A percentile compares a stretch with the other conserved stretches of the same genome.
phyloP scores from a whole-genome alignment of 805 yeast species.

The Zygosaccharomyces bisporus region DNA sequence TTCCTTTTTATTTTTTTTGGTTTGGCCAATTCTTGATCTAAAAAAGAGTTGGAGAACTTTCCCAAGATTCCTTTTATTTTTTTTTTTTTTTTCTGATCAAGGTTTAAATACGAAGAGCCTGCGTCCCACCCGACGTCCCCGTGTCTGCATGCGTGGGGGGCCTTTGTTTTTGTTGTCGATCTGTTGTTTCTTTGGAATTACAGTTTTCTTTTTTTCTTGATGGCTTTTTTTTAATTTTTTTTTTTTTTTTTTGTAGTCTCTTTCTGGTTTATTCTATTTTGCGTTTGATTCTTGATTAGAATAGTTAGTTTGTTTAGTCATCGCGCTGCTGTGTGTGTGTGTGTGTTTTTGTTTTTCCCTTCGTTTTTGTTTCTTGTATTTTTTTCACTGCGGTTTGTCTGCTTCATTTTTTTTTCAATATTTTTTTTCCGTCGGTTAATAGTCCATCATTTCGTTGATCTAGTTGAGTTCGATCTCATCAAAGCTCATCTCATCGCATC shows the following conservation, averaged over 20 bases:
- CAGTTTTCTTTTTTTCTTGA: background rate
- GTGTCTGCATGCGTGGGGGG: background rate
- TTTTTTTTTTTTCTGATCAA: background rate
- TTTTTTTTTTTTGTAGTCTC: background rate
- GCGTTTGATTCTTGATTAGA: background rate
- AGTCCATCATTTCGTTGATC: background rate
- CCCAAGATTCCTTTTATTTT: background rate
- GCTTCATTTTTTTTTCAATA: background rate
- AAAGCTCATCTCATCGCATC: constrained; percentile 8
- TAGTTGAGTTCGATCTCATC: background rate
- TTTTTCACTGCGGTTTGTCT: background rate
- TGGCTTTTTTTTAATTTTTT: background rate
- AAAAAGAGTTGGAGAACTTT: constrained; percentile 3
- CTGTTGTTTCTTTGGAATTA: background rate
- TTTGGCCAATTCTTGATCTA: constrained; percentile 4
- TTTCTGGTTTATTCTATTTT: background rate
- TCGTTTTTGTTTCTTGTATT: background rate
- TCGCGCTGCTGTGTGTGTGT: too few relatives aligned
- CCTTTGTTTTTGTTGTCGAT: background rate
- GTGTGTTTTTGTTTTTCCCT: background rate
- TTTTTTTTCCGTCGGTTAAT: background rate
- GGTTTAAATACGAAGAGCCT: background rate
- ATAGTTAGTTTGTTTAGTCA: too few relatives aligned
- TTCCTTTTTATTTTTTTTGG: background rate
- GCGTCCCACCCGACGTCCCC: background rate